Conservation (phyloP, 306 rosid genomes). For the Quillaja saponaria region DNA sequence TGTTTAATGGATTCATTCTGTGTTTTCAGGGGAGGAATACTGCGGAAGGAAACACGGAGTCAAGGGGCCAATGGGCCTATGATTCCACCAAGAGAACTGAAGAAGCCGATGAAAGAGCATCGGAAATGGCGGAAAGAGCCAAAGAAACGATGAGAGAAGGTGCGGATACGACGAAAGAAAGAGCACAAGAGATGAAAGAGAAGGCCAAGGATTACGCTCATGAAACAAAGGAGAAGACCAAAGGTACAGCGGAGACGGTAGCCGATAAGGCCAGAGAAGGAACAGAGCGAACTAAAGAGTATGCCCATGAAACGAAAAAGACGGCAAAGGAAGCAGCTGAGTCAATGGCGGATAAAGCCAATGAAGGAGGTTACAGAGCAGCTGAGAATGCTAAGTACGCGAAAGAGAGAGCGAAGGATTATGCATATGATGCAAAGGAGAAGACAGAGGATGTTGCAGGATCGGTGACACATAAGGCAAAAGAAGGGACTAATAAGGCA, state of each 20-base stretch:
- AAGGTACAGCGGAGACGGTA: constrained; percentile 9
- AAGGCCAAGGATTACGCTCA: constrained; percentile 22
- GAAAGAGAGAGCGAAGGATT: constrained; percentile 15
- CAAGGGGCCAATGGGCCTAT: constrained; percentile 12
- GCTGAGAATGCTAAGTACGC: constrained; percentile 11
- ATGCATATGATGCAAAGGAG: constrained; percentile 33
- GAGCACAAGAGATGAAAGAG: constrained; percentile 15
- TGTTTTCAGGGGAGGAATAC: background rate
- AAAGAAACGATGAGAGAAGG: constrained; percentile 40
- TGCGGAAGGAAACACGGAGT: background rate
- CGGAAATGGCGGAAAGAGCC: constrained; percentile 27
- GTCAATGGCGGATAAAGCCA: constrained; percentile 25
- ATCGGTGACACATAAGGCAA: constrained; percentile 23
- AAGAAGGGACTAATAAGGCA: constrained; percentile 15
- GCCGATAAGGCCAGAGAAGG: constrained; percentile 32
- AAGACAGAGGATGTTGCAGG: constrained; percentile 33
- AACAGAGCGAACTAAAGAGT: constrained; percentile 19
- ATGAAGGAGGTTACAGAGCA: constrained; percentile 12
- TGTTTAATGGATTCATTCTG: background rate
- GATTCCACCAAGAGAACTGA: constrained; percentile 21
- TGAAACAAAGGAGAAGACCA: constrained; percentile 27
- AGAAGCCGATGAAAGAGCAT: constrained; percentile 29
- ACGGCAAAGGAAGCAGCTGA: constrained; percentile 19
- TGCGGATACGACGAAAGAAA: constrained; percentile 12
- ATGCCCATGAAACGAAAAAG: constrained; percentile 33